Evolutionary conservation across 331 rosid species (phyloP), one percentile per base, ranked within the genome.

Genomic region (Telfairia occidentalis): DNA sequence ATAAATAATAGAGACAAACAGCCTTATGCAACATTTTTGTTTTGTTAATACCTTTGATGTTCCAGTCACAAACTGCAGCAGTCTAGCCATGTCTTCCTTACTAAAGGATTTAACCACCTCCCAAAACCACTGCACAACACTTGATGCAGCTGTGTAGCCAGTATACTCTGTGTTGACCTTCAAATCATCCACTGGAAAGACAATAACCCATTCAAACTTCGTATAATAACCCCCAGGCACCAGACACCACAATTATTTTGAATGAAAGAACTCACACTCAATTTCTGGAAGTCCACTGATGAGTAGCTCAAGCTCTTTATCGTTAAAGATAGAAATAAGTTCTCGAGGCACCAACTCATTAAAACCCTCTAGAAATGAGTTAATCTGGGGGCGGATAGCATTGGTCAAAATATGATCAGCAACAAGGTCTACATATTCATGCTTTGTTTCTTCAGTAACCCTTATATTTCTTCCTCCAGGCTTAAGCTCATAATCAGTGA

Each of bases 201-300:
- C 63, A 85, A 84, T 74, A 19, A 15, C 76, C 70, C 48, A 80
- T 76, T 83, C 73, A 85, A 78, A 40, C 81, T 54, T 73, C 49
- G 42, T 16, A 26, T 23, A 76, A 18, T 43, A 78, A 66, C 35
- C 78, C 78, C 26, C 61, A 78, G 34, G 76, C 7, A 79, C 60
- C 65, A 70, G 19, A 58, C 8, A 12, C 18, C 40, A 64, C 16
- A 28, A 66, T 35, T 21, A 28, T 30, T 21, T 61, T 78, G 78
- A 38, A 46, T 55, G 75, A 45, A 50, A 40, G 59, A 72, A 84
- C 99, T 90, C 83, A 95, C 99, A 83, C 79, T 95, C 99, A 79
- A 95, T 95, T 85, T 95, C 99, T 16, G 99, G 99, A 83, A 95
- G 99, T 63, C 99, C 99, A 80, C 99, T 95, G 75, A 95, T 95